These are phyloP conservation scores for Sporobolomyces phaffii DNA, from an alignment of 768 basidiomycete species.

Conservation along the genomic window DNA sequence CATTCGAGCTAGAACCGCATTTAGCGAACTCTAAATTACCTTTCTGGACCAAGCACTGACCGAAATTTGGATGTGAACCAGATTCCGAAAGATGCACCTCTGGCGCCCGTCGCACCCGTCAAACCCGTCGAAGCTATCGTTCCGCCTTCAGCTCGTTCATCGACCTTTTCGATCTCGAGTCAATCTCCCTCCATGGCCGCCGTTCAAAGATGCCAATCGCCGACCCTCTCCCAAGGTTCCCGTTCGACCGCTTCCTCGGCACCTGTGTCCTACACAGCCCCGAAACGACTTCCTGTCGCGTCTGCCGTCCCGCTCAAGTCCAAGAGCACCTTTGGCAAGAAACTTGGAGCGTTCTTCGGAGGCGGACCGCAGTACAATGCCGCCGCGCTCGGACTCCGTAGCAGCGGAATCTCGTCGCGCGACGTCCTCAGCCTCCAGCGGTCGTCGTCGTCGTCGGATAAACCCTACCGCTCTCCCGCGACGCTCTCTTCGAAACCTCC, in stretches of 20 bases:
- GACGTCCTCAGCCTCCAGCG: neutral
- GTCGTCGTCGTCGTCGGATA: neutral
- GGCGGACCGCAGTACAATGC: constrained; percentile 7
- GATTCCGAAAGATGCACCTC: constrained; percentile 1
- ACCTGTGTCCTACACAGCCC: constrained; percentile 14
- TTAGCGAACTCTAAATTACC: neutral
- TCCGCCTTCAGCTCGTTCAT: constrained; percentile 7
- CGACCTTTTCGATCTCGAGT: neutral
- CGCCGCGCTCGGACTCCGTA: constrained; percentile 12
- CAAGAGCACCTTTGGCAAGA: constrained; percentile 7
- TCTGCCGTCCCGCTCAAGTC: constrained; percentile 8
- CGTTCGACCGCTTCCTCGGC: constrained; percentile 18
- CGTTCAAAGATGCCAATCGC: neutral
- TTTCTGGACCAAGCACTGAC: neutral
- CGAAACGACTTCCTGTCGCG: neutral
- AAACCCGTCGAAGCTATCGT: neutral
- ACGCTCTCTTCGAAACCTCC: neutral
- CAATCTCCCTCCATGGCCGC: neutral
- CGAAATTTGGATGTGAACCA: neutral
- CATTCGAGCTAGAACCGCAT: too few species aligned
- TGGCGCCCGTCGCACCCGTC: neutral
- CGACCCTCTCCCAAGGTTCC: neutral
- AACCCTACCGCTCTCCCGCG: neutral
- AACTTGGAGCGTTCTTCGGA: constrained; percentile 9
- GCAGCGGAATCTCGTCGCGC: neutral